Evolutionary conservation across 202 grass and related monocot genomes (phyloP), one percentile per base, ranked within the genome.

Genomic region (Schoenoplectus triqueter): DNA sequence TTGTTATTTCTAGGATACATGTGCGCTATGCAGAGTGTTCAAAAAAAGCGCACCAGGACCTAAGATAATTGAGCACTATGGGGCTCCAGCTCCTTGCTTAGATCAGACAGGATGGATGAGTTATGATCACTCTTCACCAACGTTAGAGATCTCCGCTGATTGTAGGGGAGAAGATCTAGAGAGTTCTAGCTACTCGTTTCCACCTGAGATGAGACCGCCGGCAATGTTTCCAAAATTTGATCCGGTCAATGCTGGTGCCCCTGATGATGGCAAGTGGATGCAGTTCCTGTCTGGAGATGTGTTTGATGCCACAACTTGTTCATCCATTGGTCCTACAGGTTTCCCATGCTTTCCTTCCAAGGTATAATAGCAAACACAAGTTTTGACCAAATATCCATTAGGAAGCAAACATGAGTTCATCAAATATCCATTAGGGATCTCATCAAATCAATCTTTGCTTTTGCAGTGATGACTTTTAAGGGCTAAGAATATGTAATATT

Each of bases 21-120:
- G 95, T 41, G 95, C 95, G 11, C 86, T 95, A 48, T 98, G 95
- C 51, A 88, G 95, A 48, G 91, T 98, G 40, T 98, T 98, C 84
- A 98, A 98, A 86, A 98, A 98, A 78, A 98, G 89, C 1, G 93
- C 90, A 0, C 95, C 95, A 1, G 93, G 93, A 11, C 93, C 95
- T 7, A 95, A 98, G 82, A 95, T 98, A 81, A 90, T 98, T n/a
- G 95, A 94, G 84, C 93, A 98, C 65, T 93, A 95, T 20, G 92
- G 91, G 8, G 94, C 86, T 86, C 13, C 87, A 89, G 42, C 89
- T 92, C 55, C 87, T 56, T 67, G 81, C 40, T 31, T 83, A 54
- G 81, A 83, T 82, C 81, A 83, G 48, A 69, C 88, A 89, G 91
- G 88, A 87, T 87, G 60, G 5, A 22, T 86, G 64, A 92, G 85